Percentiles rank a stretch among this genome's conserved stretches.
phyloP scores from a whole-genome alignment of 805 yeast genomes.

The Saccharomycopsis malanga region DNA sequence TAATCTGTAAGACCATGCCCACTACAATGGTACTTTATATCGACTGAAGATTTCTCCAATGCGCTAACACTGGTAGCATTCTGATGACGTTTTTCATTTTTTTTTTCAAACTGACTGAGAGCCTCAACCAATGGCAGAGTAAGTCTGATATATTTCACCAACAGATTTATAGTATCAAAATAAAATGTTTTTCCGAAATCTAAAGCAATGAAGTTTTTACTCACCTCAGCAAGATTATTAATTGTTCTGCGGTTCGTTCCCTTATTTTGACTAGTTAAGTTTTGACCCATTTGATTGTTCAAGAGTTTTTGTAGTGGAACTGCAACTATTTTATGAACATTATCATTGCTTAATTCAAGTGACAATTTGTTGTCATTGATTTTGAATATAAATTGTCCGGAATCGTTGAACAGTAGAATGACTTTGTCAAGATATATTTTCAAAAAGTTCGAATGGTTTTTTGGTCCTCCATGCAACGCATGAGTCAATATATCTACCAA shows the following conservation, averaged over 20 bases:
- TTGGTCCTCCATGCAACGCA: neutral
- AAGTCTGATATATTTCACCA: conserved; percentile 9
- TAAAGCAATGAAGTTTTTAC: neutral
- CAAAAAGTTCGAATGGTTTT: conserved; percentile 5
- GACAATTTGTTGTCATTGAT: neutral
- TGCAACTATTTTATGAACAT: neutral
- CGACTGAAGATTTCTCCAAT: conserved; percentile 1
- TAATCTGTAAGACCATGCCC: conserved; percentile 11
- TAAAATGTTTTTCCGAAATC: neutral
- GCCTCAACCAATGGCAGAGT: conserved; percentile 8
- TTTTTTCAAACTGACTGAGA: conserved; percentile 4
- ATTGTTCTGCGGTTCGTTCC: neutral
- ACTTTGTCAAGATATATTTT: conserved; percentile 9
- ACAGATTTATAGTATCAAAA: neutral
- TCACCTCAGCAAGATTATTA: neutral
- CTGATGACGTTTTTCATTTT: neutral
- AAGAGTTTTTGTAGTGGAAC: conserved; percentile 6
- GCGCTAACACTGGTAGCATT: neutral
- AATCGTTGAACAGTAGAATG: conserved; percentile 2
- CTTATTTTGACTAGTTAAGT: neutral
- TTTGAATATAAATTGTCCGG: conserved; percentile 5
- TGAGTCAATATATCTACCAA: conserved; percentile 5
- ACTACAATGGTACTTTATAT: conserved; percentile 13
- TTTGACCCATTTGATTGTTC: neutral
- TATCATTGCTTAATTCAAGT: neutral